Evolutionary conservation across 345 rosid species (phyloP).

Genomic region (Clarkia xantiana): DNA sequence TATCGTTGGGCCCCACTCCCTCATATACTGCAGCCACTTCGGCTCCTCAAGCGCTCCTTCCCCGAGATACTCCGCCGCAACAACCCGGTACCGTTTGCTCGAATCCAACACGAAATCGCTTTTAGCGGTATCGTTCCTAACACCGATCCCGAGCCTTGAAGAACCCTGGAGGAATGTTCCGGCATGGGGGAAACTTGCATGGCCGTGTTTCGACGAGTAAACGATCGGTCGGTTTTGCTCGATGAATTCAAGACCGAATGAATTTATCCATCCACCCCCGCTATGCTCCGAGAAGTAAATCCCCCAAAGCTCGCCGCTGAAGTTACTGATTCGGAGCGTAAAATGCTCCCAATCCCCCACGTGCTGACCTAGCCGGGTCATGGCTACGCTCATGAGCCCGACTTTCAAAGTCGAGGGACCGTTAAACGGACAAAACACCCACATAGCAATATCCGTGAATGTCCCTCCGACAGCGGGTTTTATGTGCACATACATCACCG

Average conservation of each 20-base stretch:
- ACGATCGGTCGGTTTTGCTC: conserved; percentile 48
- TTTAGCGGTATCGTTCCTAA: conserved; percentile 47
- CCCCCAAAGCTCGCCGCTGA: conserved; percentile 71
- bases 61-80: conserved; percentile 76
- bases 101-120: conserved; percentile 55
- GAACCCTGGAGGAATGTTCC: conserved; percentile 82
- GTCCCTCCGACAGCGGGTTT: conserved; percentile 87
- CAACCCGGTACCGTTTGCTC: conserved; percentile 43
- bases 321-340: conserved; percentile 75
- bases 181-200: conserved; percentile 74
- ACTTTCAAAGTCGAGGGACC: conserved; percentile 77
- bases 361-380: conserved; percentile 69
- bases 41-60: conserved; percentile 48
- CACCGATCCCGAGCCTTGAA: conserved; percentile 59
- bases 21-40: conserved; percentile 80
- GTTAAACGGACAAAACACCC: conserved; percentile 88
- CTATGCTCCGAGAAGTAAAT: conserved; percentile 79
- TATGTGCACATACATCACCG: conserved; percentile 75
- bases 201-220: conserved; percentile 73
- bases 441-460: conserved; percentile 79
- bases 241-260: conserved; percentile 49
- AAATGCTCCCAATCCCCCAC: conserved; percentile 89
- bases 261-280: conserved; percentile 74
- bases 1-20: conserved; percentile 89
- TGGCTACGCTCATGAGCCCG: conserved; percentile 46